Percentiles rank a stretch among this genome's conserved stretches.
These are phyloP conservation scores for Liquidambar formosana DNA, from an alignment of 164 flowering plant genomes.

Conservation along the genomic window DNA sequence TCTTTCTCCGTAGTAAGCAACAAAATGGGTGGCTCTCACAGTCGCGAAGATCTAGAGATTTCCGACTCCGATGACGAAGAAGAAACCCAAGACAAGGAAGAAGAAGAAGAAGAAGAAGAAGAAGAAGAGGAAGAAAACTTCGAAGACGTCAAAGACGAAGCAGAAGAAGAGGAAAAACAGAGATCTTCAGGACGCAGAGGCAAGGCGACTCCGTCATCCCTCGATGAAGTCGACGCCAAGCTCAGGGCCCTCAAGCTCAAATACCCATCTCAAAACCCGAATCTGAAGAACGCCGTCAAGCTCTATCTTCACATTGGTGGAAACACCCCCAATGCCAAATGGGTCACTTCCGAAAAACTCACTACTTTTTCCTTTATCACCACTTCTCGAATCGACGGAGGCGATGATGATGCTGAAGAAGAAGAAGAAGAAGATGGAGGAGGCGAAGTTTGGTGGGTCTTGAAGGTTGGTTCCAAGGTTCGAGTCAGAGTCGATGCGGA, in stretches of 20 bases:
- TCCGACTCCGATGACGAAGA: slow-evolving; percentile 50
- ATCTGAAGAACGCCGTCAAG: slow-evolving; percentile 58
- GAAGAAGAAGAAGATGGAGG: slow-evolving; percentile 32
- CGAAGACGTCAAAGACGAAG: slow-evolving; percentile 19
- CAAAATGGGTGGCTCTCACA: slow-evolving; percentile 61
- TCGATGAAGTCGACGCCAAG: slow-evolving; percentile 75
- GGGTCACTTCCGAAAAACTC: slow-evolving; percentile 69
- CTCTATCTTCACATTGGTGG: slow-evolving; percentile 71
- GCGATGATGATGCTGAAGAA: slow-evolving; percentile 27
- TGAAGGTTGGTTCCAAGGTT: slow-evolving; percentile 57
- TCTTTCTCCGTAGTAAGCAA: slow-evolving; percentile 1
- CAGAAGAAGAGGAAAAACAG: slow-evolving; percentile 12
- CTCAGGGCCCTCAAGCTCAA: slow-evolving; percentile 73
- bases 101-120: slow-evolving; percentile 34
- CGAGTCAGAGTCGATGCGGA: slow-evolving; percentile 39
- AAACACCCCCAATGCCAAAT: slow-evolving; percentile 69
- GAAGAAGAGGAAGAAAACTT: slow-evolving; percentile 29
- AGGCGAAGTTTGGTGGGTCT: slow-evolving; percentile 47
- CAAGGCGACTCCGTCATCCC: slow-evolving; percentile 41
- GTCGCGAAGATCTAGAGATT: slow-evolving; percentile 62
- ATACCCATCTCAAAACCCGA: slow-evolving; percentile 44
- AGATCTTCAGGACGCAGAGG: slow-evolving; percentile 26
- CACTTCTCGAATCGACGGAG: slow-evolving; percentile 10
- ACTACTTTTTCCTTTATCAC: slow-evolving; percentile 56
- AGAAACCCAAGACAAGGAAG: slow-evolving; percentile 25